phyloP scores from a whole-genome alignment of 257 asterid species.

The Solanum corneliomulleri region DNA sequence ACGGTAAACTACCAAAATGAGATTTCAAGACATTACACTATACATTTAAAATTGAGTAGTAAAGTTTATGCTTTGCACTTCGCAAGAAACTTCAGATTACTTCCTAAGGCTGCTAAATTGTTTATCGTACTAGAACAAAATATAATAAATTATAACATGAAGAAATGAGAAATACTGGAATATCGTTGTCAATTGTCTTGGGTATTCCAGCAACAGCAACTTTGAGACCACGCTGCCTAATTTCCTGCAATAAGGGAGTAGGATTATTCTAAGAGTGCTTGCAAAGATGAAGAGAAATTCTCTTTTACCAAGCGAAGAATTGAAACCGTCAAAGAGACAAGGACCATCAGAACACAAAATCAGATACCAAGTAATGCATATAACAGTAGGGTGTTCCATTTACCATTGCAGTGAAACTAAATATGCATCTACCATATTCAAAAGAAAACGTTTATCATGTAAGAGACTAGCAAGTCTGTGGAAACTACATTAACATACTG shows the following conservation, averaged over 20 bases:
- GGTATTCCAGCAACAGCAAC: constrained; percentile 88
- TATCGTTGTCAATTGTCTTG: constrained; percentile 94
- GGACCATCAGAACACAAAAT: not conserved
- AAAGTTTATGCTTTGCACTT: not conserved
- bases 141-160: not conserved
- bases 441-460: not conserved
- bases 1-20: not conserved
- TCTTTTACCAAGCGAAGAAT: not conserved
- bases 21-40: not conserved
- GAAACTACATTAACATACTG: not conserved
- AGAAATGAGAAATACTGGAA: constrained; percentile 54
- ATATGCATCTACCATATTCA: not conserved
- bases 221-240: constrained; percentile 78
- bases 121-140: not conserved
- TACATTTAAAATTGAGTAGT: not conserved
- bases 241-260: constrained; percentile 48
- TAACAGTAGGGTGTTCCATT: not conserved
- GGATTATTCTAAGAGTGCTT: not conserved
- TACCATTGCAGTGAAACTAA: not conserved
- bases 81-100: not conserved
- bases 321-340: not conserved
- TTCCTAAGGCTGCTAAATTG: not conserved
- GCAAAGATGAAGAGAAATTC: not conserved
- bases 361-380: not conserved
- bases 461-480: not conserved